Conservation (phyloP, 176 grass and related monocot genomes). For the maize (Zea mays) region DNA sequence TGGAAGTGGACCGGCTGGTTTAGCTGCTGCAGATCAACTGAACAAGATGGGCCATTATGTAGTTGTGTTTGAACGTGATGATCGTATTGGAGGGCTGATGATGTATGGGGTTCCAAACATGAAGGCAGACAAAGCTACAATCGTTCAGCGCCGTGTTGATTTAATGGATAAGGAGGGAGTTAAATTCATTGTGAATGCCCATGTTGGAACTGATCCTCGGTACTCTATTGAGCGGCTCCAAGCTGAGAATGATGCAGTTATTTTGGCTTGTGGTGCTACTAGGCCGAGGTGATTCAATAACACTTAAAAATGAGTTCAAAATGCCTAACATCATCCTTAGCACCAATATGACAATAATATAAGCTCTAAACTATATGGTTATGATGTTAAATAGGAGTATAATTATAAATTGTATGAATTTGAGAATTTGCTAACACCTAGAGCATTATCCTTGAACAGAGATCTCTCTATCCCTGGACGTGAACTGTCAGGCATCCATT, state of each 20-base stretch:
- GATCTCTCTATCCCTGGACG: constrained; percentile 64
- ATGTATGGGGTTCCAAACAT: constrained; percentile 76
- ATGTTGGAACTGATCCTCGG: constrained; percentile 55
- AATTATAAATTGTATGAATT: not conserved
- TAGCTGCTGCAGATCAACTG: constrained; percentile 68
- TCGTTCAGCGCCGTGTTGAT: constrained; percentile 60
- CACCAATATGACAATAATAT: not conserved
- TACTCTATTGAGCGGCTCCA: constrained; percentile 51
- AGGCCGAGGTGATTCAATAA: constrained; percentile 46
- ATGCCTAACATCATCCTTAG: not conserved
- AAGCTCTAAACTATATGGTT: not conserved
- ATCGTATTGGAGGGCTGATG: constrained; percentile 69
- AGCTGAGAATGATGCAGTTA: constrained; percentile 46
- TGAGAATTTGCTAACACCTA: constrained; percentile 30
- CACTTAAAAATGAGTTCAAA: constrained; percentile 14
- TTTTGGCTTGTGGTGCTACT: constrained; percentile 67
- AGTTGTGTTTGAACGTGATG: constrained; percentile 59
- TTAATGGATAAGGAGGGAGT: constrained; percentile 56
- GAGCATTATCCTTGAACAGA: constrained; percentile 35
- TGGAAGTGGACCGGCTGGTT: constrained; percentile 62
- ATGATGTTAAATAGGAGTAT: not conserved
- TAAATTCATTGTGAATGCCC: constrained; percentile 51
- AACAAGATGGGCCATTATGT: constrained; percentile 62
- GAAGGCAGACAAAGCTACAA: constrained; percentile 53
- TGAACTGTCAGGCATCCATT: constrained; percentile 55